Conservation (phyloP, 169 alveolate genomes). For the Plasmodium adleri region DNA sequence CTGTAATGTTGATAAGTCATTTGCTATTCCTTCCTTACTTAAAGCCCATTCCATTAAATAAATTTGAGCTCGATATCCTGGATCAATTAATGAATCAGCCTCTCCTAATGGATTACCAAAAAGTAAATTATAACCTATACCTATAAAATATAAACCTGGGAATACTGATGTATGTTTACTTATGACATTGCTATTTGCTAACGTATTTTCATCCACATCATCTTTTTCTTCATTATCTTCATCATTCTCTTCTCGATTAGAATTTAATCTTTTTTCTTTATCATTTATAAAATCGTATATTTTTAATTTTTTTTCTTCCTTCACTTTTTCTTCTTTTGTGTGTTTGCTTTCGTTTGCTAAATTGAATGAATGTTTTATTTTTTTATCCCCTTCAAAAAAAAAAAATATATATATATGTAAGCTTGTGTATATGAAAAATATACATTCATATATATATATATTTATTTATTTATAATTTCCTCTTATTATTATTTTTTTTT, state of each 20-base stretch:
- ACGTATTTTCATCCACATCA: background rate
- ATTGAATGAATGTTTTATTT: constrained; percentile 4
- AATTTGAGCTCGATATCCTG: constrained; percentile 80
- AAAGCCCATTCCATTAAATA: constrained; percentile 75
- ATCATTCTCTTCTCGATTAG: background rate
- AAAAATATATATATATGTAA: background rate
- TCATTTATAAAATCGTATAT: constrained; percentile 16
- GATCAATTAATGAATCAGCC: constrained; percentile 80
- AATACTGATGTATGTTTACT: constrained; percentile 12
- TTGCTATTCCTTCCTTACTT: constrained; percentile 77
- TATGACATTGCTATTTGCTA: background rate
- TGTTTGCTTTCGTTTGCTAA: constrained; percentile 13
- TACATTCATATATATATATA: background rate
- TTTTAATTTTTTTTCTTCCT: constrained; percentile 19
- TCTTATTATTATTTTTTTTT: constrained; percentile 9
- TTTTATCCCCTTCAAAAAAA: constrained; percentile 5
- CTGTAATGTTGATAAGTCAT: constrained; percentile 81
- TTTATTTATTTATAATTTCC: background rate
- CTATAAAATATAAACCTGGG: constrained; percentile 77
- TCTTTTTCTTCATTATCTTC: background rate
- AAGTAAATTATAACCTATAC: constrained; percentile 80
- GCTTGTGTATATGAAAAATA: background rate
- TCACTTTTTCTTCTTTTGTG: constrained; percentile 38
- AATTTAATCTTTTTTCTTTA: background rate
- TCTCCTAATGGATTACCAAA: constrained; percentile 83